phyloP scores from a whole-genome alignment of 306 rosid species.

The Mimosa pudica region DNA sequence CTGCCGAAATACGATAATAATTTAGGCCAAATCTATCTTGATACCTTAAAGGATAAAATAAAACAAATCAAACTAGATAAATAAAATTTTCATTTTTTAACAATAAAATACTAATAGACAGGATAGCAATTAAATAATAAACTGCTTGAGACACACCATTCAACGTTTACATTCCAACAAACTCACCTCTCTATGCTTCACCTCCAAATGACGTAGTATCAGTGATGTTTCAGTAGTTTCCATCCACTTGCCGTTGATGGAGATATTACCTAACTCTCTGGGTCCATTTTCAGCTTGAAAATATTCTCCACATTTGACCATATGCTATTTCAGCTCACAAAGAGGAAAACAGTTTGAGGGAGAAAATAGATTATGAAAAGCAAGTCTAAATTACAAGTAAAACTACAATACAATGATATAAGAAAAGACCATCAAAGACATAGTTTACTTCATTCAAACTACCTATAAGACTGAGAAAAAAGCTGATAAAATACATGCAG shows the following conservation, averaged over 20 bases:
- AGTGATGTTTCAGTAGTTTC: constrained; percentile 62
- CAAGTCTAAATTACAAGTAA: neutral
- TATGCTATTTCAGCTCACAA: constrained; percentile 39
- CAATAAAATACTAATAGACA: neutral
- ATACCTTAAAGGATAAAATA: neutral
- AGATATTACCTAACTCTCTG: constrained; percentile 80
- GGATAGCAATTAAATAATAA: neutral
- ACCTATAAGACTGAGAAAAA: neutral
- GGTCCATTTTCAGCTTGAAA: constrained; percentile 91
- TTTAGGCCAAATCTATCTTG: neutral
- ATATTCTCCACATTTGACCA: constrained; percentile 85
- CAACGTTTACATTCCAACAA: neutral
- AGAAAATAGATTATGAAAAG: neutral
- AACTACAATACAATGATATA: neutral
- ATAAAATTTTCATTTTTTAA: neutral
- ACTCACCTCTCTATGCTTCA: constrained; percentile 67
- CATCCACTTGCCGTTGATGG: constrained; percentile 66
- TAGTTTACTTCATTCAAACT: neutral
- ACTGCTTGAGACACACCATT: neutral
- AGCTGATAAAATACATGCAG: neutral
- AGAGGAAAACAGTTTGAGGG: neutral
- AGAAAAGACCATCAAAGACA: neutral
- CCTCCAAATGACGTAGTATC: constrained; percentile 74
- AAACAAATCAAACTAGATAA: neutral
- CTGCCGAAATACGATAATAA: neutral